phyloP scores from a whole-genome alignment of 495 filamentous ascomycete species.

The Aspergillus heteromorphus region DNA sequence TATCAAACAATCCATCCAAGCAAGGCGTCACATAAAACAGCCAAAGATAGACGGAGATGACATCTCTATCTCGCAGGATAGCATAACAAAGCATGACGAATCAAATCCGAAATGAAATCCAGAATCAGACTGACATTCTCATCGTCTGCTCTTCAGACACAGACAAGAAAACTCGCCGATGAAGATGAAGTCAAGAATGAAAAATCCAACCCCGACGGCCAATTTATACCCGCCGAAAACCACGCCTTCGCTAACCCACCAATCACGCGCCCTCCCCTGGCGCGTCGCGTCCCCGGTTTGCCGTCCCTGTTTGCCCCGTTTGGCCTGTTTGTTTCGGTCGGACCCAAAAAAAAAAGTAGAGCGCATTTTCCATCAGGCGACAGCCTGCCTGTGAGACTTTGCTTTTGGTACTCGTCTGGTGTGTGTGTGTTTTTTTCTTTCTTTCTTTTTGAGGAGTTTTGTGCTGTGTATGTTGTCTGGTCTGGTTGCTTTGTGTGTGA shows the following conservation, averaged over 20 bases:
- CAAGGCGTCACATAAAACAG: neutral
- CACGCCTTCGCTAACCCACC: constrained; percentile 19
- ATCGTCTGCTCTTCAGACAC: neutral
- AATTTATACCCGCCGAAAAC: neutral
- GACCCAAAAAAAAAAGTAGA: constrained; percentile 13
- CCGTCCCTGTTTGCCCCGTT: constrained; percentile 11
- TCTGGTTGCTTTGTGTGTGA: neutral
- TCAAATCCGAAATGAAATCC: too few species aligned
- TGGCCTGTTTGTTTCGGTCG: constrained; percentile 30
- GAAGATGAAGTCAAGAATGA: neutral
- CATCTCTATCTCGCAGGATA: too few species aligned
- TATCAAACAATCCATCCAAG: neutral
- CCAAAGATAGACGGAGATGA: neutral
- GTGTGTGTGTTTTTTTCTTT: neutral
- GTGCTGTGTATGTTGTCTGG: neutral
- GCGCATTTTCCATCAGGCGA: constrained; percentile 13
- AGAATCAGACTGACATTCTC: too few species aligned
- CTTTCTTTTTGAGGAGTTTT: constrained; percentile 1
- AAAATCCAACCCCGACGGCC: neutral
- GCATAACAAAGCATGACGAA: too few species aligned
- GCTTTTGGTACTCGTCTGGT: neutral
- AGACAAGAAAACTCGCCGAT: neutral
- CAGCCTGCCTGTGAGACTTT: neutral
- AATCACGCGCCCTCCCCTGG: constrained; percentile 5
- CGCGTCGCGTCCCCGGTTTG: neutral